Evolutionary conservation across 352 stramenopile species (phyloP), one percentile per base, ranked within the genome.

Genomic region (Phytopythium boreale): DNA sequence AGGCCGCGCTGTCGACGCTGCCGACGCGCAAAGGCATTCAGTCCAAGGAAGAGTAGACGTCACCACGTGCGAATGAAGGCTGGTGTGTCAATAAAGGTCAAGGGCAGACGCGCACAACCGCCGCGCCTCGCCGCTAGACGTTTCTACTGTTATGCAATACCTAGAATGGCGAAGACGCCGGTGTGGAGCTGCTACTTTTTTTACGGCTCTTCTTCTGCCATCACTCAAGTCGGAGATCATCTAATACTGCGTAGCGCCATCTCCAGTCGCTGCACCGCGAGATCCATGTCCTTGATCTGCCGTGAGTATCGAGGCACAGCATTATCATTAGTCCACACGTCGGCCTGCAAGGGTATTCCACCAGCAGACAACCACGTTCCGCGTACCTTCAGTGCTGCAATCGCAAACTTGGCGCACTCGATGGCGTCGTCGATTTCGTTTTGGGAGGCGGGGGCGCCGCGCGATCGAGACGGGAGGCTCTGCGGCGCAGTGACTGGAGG

Each of bases 361-460:
- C 2, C 4, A 31, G 41, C 11, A 52, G 27, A 4, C 20, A 61
- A 15, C 26, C 4, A 37, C 5, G 12, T 11, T 26, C 10, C 47
- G 47, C 56, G 37, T 72, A 90, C 84, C 77, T 95, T 93, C 26
- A 95, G 68, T 22, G 87, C 84, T 29, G 87, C 87, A 52, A 91
- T 71, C 6, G 87, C 87, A 43, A 95, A 95, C 65, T 93, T 93
- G 17, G 83, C 80, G 43, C 74, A 92, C 59, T 95, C 87, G 55
- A 93, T 88, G 11, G 87, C 87, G 55, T 95, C 87, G 58, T 92
- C 90, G 36, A 93, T 81, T 34, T 95, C 76, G 59, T 72, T 88
- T 43, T 91, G 82, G 20, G 81, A 87, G 24, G 82, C 71, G 4
- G 75, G 71, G 7, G 77, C 75, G 49, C 70, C 68, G 19, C 71